Evolutionary conservation across 352 stramenopile species (phyloP), one percentile per base, ranked within the genome.

Genomic region (Phytophthora syringae): DNA sequence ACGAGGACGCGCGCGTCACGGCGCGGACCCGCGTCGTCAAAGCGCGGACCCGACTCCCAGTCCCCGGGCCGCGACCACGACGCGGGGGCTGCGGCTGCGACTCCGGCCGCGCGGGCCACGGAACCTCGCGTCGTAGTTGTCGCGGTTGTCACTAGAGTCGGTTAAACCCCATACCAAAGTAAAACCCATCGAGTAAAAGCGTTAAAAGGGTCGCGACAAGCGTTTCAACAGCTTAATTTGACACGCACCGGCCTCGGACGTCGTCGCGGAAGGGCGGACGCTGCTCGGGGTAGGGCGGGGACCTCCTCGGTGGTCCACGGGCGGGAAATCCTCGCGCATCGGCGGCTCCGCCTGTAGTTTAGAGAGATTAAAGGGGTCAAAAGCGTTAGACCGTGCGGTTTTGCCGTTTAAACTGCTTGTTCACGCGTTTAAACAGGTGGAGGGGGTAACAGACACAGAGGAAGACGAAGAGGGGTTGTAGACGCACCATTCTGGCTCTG

Each of bases 301-400:
- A 16, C 45, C 40, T 15, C 61, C 68, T 44, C 73, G 74, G 45
- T 74, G 71, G 56, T 80, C 67, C 52, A 77, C 67, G 20, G 71
- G 67, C 27, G 64, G 47, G 65, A 77, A 82, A 9, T 87, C 78
- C 47, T 84, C 70, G 36, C 75, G 78, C 60, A 79, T 79, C 24
- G 75, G 67, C 28, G 61, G 69, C 42, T 78, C 74, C 47, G 65
- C 67, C 70, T 81, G 58, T 3, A 7, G 21, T 5, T 21, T n/a
- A n/a, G 21, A n/a, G 37, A 21, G 12, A 43, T 22, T 3, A 43
- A 12, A 15, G 5, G 37, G 36, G 11, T 43, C 12, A 43, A 12
- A 22, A 43, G 16, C 7, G 37, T 43, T 43, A 43, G 37, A 43
- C 20, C 16, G 16, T 16, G 37, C 10, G 21, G 6, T 22, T 43